Base-by-base conservation (phyloP, 495 filamentous ascomycete genomes). In the Xylaria longipes region DNA sequence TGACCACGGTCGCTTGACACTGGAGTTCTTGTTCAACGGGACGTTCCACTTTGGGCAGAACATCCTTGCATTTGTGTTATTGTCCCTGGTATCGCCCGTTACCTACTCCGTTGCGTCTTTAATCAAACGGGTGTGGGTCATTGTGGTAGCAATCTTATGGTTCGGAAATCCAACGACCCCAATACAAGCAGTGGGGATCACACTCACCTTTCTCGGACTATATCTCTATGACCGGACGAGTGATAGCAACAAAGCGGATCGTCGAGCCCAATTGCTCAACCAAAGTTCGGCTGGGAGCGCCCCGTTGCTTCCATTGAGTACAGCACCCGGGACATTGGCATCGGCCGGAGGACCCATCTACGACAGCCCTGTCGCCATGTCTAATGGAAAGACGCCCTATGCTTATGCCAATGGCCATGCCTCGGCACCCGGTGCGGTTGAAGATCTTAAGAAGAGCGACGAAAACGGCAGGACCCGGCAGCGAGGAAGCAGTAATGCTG, bases 61-160 rank as follows among this genome's bases (percentile, higher is more conserved):
- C 78, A 95, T 99, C 48, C 86, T 98, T 64, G 96, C 96, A 0
- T 99, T 99, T 75, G 84, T 97, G 46, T 85, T 99, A 14, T 84
- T 98, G 25, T 95, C 93, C 61, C 90, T 97, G 85, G 91, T 98
- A 15, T 96, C 93, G 3, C 96, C 96, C 5, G 96, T 99, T 41
- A 98, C 97, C 2, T 99, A 99, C 84, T 97, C 93, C 0, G 95
- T 99, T 45, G 96, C 96, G 31, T 93, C 90, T 46, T 85, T 99
- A 60, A 94, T 98, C 73, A 99, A 99, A 81, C 91, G 96, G 35
- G 96, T 99, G 9, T 98, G 97, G 78, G 96, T 99, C 72, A 97
- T 99, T 76, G 87, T 94, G 64, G 93, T 96, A 74, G 94, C 96
- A 7, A 96, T 99, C 73, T 80, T 98, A 68, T 98, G 95, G 95